Conservation (phyloP, 2,329 filamentous ascomycete genomes). For the Fusarium mundagurra region DNA sequence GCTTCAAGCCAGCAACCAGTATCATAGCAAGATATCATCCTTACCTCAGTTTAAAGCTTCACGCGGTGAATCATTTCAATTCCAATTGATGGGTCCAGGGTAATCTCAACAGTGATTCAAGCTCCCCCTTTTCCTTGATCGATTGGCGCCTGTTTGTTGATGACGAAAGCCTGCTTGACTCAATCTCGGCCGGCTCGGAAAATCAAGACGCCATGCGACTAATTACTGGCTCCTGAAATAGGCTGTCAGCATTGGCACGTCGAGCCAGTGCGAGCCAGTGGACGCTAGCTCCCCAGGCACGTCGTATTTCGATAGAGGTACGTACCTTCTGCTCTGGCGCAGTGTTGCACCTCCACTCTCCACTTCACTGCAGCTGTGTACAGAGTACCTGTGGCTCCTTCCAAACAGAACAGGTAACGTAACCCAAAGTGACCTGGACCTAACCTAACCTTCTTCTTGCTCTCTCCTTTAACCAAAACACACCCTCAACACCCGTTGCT, state of each 20-base stretch:
- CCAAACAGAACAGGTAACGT: slow-evolving; percentile 50
- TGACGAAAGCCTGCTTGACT: slow-evolving; percentile 24
- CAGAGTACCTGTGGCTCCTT: slow-evolving; percentile 25
- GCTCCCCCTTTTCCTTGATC: slow-evolving; percentile 30
- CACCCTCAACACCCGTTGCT: slow-evolving; percentile 32
- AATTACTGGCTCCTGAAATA: slow-evolving; percentile 19
- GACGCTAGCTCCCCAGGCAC: slow-evolving; percentile 10
- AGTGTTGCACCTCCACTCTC: slow-evolving; percentile 21
- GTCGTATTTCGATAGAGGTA: not conserved
- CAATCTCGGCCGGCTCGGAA: slow-evolving; percentile 35
- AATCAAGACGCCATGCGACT: not conserved
- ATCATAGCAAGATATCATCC: not conserved
- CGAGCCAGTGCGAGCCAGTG: not conserved
- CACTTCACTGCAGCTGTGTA: not conserved
- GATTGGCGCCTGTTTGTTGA: slow-evolving; percentile 14
- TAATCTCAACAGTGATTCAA: not conserved
- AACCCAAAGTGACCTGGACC: slow-evolving; percentile 42
- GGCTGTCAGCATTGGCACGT: slow-evolving; percentile 22
- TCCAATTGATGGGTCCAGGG: not conserved
- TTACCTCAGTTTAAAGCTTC: not conserved
- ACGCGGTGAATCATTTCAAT: not conserved
- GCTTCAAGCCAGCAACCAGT: not conserved
- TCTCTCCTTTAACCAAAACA: slow-evolving; percentile 43
- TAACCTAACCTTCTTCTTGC: slow-evolving; percentile 17
- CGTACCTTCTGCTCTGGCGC: slow-evolving; percentile 9